Evolutionary conservation across 2,329 filamentous ascomycete species (phyloP).

Genomic region (Fusarium foetens): DNA sequence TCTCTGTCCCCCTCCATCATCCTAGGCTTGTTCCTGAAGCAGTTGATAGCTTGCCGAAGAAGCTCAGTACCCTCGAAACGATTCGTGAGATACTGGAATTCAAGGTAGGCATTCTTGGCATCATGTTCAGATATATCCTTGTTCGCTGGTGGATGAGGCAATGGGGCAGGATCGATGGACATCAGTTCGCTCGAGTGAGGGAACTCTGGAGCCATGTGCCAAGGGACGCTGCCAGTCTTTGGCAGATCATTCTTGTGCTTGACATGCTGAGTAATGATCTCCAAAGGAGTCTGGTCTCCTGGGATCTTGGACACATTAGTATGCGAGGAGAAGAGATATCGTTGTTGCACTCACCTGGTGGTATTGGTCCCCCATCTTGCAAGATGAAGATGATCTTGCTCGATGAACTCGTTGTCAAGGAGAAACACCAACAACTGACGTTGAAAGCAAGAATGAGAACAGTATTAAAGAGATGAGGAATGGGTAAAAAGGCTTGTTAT

Average conservation of each 20-base stretch:
- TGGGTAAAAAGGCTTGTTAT: not conserved
- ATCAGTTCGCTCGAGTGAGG: slow-evolving; percentile 43
- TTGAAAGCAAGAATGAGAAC: no score
- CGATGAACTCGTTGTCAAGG: not conserved
- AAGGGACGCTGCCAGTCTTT: not conserved
- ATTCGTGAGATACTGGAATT: slow-evolving; percentile 78
- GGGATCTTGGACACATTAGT: slow-evolving; percentile 6
- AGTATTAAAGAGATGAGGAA: not conserved
- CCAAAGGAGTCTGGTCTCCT: not conserved
- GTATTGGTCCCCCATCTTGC: not conserved
- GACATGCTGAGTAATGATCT: slow-evolving; percentile 26
- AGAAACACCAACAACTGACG: not conserved
- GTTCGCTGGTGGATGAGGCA: slow-evolving; percentile 20
- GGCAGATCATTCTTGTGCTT: not conserved
- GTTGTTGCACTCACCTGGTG: not conserved
- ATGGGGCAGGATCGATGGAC: slow-evolving; percentile 8
- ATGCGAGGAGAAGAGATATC: not conserved
- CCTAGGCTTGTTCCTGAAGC: slow-evolving; percentile 61
- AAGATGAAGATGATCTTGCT: not conserved
- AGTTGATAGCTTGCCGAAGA: slow-evolving; percentile 72
- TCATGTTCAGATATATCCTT: slow-evolving; percentile 12
- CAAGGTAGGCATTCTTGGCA: slow-evolving; percentile 68
- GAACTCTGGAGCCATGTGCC: slow-evolving; percentile 38
- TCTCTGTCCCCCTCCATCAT: slow-evolving; percentile 64
- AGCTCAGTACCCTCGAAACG: slow-evolving; percentile 78